Evolutionary conservation across 2,329 filamentous ascomycete species (phyloP).

Genomic region (Ophiocordyceps australis): DNA sequence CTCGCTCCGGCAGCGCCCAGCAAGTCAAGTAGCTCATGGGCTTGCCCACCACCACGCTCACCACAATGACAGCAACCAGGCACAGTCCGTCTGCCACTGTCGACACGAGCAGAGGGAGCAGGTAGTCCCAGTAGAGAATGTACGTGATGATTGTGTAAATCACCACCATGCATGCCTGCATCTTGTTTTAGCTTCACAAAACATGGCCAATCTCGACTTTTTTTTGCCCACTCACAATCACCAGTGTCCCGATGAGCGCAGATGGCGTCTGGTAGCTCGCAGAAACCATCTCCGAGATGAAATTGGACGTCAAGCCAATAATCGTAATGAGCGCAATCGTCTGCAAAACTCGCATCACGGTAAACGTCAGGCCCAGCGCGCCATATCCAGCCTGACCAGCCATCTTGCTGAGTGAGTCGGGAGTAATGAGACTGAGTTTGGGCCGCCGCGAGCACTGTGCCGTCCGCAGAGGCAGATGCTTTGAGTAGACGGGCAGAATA

Average conservation of each 20-base stretch:
- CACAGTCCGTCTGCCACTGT: constrained; percentile 48
- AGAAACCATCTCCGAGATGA: constrained; percentile 58
- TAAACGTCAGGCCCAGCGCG: constrained; percentile 63
- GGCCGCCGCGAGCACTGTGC: constrained; percentile 17
- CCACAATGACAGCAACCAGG: constrained; percentile 60
- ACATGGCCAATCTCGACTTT: constrained; percentile 25
- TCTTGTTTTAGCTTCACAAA: not conserved
- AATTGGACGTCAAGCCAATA: constrained; percentile 67
- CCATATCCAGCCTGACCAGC: constrained; percentile 36
- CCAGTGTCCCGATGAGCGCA: constrained; percentile 61
- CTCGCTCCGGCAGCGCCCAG: constrained; percentile 24
- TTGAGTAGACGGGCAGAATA: constrained; percentile 20
- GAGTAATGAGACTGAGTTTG: constrained; percentile 22
- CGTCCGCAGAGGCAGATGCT: constrained; percentile 21
- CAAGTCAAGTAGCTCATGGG: constrained; percentile 69
- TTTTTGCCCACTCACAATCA: no score
- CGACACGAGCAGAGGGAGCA: constrained; percentile 56
- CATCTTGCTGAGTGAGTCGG: constrained; percentile 18
- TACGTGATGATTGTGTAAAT: constrained; percentile 67
- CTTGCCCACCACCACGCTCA: constrained; percentile 60
- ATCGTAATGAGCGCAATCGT: constrained; percentile 54
- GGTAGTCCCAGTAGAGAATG: constrained; percentile 63
- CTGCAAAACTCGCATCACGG: constrained; percentile 53
- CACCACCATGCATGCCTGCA: constrained; percentile 55
- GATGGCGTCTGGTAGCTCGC: constrained; percentile 47